Percentiles rank a stretch among this genome's conserved stretches.
phyloP scores from a whole-genome alignment of 2,329 filamentous ascomycete species.

The Monilinia aucupariae region DNA sequence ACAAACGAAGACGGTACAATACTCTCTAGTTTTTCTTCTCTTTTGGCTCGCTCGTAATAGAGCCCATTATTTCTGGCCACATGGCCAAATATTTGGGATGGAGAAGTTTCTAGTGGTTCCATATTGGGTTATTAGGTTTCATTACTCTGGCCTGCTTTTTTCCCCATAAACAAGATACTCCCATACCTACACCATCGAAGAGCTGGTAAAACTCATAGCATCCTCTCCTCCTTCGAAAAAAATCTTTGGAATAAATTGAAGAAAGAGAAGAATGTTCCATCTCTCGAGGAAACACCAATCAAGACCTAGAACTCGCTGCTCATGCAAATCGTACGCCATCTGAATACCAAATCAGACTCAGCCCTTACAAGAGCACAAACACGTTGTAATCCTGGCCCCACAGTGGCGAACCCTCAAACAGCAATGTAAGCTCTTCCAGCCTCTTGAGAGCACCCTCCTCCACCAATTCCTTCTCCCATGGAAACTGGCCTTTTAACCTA shows the following conservation, averaged over 20 bases:
- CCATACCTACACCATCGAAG: conserved; percentile 40
- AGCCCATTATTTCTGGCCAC: conserved; percentile 52
- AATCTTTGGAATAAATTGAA: conserved; percentile 24
- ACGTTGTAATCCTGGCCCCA: conserved; percentile 49
- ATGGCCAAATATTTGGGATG: conserved; percentile 56
- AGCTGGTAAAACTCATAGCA: conserved; percentile 14
- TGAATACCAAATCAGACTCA: neutral
- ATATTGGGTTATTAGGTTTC: conserved; percentile 48
- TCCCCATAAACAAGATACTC: conserved; percentile 61
- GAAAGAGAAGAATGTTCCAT: conserved; percentile 15
- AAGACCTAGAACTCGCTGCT: neutral
- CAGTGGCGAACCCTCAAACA: conserved; percentile 48
- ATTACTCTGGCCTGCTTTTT: conserved; percentile 48
- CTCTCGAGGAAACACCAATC: neutral
- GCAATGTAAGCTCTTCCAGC: conserved; percentile 48
- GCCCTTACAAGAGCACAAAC: conserved; percentile 34
- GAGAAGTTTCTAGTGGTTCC: conserved; percentile 61
- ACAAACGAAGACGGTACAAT: conserved; percentile 54
- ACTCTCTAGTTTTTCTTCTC: conserved; percentile 54
- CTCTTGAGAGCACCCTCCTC: conserved; percentile 44
- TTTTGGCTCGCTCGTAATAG: conserved; percentile 57
- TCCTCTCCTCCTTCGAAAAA: conserved; percentile 21
- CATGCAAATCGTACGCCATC: neutral
- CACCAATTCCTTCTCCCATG: conserved; percentile 56
- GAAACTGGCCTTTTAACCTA: conserved; percentile 56